phyloP scores from a whole-genome alignment of 2,329 filamentous ascomycete genomes.

The Venturia carpophila region DNA sequence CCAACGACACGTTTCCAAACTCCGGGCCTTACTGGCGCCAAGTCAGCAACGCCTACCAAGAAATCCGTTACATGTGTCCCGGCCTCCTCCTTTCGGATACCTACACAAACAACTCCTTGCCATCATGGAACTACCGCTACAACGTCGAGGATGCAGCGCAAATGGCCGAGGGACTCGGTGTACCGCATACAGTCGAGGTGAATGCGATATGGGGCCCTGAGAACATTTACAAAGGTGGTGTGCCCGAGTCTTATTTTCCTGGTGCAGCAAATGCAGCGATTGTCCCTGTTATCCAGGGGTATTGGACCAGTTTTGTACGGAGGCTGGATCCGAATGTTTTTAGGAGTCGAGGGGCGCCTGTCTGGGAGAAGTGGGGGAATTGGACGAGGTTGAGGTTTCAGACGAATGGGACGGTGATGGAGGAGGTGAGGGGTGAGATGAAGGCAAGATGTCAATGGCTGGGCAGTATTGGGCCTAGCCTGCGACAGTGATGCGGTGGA shows the following conservation, averaged over 20 bases:
- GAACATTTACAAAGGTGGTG: constrained; percentile 38
- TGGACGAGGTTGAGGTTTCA: constrained; percentile 31
- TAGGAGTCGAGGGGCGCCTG: constrained; percentile 35
- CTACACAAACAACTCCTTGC: constrained; percentile 24
- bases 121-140: constrained; percentile 62
- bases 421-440: constrained; percentile 24
- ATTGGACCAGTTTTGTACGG: constrained; percentile 68
- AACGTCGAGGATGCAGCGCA: constrained; percentile 54
- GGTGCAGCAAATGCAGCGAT: constrained; percentile 47
- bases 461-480: constrained; percentile 39
- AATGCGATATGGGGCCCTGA: constrained; percentile 60
- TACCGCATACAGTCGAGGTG: constrained; percentile 59
- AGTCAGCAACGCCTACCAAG: constrained; percentile 52
- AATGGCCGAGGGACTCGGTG: constrained; percentile 41
- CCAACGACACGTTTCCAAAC: constrained; percentile 36
- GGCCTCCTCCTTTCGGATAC: constrained; percentile 45
- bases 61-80: constrained; percentile 59
- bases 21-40: constrained; percentile 52
- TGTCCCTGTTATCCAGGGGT: constrained; percentile 56
- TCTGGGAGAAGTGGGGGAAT: constrained; percentile 43
- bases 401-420: constrained; percentile 35
- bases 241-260: constrained; percentile 49
- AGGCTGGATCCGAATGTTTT: constrained; percentile 57
- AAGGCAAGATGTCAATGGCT: constrained; percentile 33
- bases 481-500: constrained; percentile 31